Conservation (phyloP, 1,284 basidiomycete genomes). For the Irpex sp. region DNA sequence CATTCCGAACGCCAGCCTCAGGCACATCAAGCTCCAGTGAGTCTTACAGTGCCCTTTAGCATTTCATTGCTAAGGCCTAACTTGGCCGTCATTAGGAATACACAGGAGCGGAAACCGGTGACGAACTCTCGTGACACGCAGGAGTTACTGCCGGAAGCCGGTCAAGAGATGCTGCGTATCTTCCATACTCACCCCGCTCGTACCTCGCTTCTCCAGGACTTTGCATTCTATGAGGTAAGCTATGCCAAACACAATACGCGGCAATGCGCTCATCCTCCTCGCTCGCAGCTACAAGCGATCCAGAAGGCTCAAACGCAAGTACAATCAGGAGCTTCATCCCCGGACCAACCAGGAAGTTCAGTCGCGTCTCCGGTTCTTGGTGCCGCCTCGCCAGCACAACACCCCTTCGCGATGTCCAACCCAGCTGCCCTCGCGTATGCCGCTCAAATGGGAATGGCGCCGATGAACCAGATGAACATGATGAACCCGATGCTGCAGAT, state of each 20-base stretch:
- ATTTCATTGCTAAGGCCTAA: slow-evolving; percentile 10
- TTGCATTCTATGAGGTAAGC: slow-evolving; percentile 87
- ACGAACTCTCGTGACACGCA: slow-evolving; percentile 92
- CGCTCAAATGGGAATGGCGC: slow-evolving; percentile 51
- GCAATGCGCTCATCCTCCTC: background rate
- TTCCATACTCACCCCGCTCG: slow-evolving; percentile 89
- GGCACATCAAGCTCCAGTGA: slow-evolving; percentile 82
- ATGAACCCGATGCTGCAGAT: slow-evolving; percentile 58
- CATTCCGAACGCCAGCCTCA: slow-evolving; percentile 82
- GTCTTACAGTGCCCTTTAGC: slow-evolving; percentile 18
- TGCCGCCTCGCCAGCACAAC: slow-evolving; percentile 38
- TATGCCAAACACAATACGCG: background rate
- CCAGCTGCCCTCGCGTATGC: slow-evolving; percentile 41
- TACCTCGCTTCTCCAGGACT: slow-evolving; percentile 91
- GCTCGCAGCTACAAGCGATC: slow-evolving; percentile 68
- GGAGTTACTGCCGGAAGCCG: slow-evolving; percentile 90
- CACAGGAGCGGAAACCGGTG: slow-evolving; percentile 93
- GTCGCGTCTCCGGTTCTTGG: slow-evolving; percentile 29
- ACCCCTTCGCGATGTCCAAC: slow-evolving; percentile 48
- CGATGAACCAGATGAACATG: slow-evolving; percentile 42
- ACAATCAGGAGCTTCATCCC: slow-evolving; percentile 31
- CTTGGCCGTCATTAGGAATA: slow-evolving; percentile 64
- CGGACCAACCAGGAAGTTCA: slow-evolving; percentile 20
- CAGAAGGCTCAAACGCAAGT: slow-evolving; percentile 56
- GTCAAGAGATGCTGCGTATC: slow-evolving; percentile 91